Conservation (phyloP, 768 basidiomycete genomes). For the Pilatotrama ljubarskyi region DNA sequence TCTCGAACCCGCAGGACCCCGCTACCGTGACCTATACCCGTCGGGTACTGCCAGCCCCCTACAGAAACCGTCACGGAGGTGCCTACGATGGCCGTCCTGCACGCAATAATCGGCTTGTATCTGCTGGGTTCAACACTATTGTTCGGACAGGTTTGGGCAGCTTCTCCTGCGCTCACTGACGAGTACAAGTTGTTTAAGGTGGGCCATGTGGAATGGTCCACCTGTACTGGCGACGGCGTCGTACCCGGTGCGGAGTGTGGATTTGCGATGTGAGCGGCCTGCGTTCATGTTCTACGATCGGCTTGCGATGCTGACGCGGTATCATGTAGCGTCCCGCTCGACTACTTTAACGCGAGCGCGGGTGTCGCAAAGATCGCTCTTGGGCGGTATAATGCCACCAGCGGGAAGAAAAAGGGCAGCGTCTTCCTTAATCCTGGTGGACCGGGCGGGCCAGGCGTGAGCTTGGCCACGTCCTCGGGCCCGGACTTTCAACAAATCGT, state of each 20-base stretch:
- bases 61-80: neutral
- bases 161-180: neutral
- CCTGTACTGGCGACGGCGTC: conserved; percentile 7
- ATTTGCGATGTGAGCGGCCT: conserved; percentile 19
- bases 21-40: too few relatives aligned
- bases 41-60: too few relatives aligned
- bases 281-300: neutral
- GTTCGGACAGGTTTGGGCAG: neutral
- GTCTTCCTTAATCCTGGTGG: conserved; percentile 37
- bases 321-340: conserved; percentile 31
- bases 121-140: neutral
- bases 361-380: conserved; percentile 34
- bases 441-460: conserved; percentile 29
- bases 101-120: neutral
- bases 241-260: conserved; percentile 26
- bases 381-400: conserved; percentile 31
- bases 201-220: conserved; percentile 16
- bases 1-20: too few relatives aligned
- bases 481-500: conserved; percentile 19
- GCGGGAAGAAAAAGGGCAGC: conserved; percentile 28
- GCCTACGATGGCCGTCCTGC: neutral
- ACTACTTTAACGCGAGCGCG: conserved; percentile 31
- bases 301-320: neutral
- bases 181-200: neutral
- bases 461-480: conserved; percentile 11